Conservation (phyloP, 345 rosid species). For the Gossypium thurberi region DNA sequence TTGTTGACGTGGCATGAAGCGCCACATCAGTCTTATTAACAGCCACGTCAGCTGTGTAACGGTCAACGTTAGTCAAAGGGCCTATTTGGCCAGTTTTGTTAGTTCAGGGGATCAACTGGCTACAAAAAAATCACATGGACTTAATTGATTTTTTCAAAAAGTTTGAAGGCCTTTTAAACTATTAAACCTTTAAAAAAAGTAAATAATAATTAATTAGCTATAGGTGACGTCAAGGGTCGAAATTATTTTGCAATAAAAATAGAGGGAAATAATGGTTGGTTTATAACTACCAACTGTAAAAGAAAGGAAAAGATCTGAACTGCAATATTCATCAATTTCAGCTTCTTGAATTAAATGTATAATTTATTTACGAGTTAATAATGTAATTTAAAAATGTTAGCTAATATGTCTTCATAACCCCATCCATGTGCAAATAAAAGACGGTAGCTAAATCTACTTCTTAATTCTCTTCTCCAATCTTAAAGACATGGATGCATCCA, state of each 20-base stretch:
- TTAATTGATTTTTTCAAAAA: too few relatives aligned
- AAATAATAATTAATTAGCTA: neutral
- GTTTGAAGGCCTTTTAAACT: too few relatives aligned
- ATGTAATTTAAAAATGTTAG: neutral
- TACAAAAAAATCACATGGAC: too few relatives aligned
- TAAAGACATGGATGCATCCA: neutral
- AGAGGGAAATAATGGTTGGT: neutral
- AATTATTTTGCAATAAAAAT: neutral
- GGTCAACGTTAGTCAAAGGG: too few relatives aligned
- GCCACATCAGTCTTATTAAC: too few relatives aligned
- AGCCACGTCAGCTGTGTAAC: too few relatives aligned
- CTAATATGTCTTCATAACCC: neutral
- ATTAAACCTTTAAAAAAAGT: neutral
- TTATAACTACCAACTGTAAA: neutral
- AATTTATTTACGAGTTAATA: neutral
- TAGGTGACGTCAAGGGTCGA: neutral
- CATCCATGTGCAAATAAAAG: slow-evolving; percentile 6
- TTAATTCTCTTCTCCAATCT: neutral
- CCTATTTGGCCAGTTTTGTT: too few relatives aligned
- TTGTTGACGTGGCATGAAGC: too few relatives aligned
- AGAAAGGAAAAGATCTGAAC: neutral
- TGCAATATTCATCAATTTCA: neutral
- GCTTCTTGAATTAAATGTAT: neutral
- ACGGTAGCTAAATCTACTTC: neutral
- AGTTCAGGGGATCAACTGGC: too few relatives aligned